Conservation (phyloP, 1,139 yeast genomes). For the Debaryomyces coudertii region DNA sequence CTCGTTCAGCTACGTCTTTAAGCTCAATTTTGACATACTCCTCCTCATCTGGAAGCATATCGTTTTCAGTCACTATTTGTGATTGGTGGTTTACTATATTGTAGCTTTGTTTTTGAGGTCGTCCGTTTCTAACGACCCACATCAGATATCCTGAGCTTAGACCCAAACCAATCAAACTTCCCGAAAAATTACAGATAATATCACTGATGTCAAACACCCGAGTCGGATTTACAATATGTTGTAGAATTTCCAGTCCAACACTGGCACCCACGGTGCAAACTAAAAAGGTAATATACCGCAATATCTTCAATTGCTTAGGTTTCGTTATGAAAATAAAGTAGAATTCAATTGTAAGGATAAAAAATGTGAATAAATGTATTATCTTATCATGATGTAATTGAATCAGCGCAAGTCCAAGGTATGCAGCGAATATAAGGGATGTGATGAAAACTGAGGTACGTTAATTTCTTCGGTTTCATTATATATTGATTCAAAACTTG, state of each 20-base stretch:
- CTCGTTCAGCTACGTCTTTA: conserved; percentile 11
- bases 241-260: conserved; percentile 56
- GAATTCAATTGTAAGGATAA: conserved; percentile 53
- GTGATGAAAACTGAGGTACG: conserved; percentile 30
- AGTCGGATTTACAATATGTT: conserved; percentile 44
- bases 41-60: conserved; percentile 5
- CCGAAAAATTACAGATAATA: conserved; percentile 46
- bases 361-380: conserved; percentile 54
- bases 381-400: conserved; percentile 54
- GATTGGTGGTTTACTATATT: conserved; percentile 11
- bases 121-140: conserved; percentile 15
- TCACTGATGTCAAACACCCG: conserved; percentile 55
- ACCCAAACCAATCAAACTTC: conserved; percentile 34
- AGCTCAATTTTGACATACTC: conserved; percentile 15
- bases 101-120: conserved; percentile 5
- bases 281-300: conserved; percentile 44
- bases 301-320: conserved; percentile 36
- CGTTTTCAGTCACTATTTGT: background rate
- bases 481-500: background rate
- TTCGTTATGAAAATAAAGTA: conserved; percentile 55
- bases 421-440: conserved; percentile 36
- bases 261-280: conserved; percentile 51
- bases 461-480: background rate
- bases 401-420: conserved; percentile 57
- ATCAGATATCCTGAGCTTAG: conserved; percentile 18